Base-by-base conservation (phyloP, 805 yeast species). In the Ogataea pignaliae region DNA sequence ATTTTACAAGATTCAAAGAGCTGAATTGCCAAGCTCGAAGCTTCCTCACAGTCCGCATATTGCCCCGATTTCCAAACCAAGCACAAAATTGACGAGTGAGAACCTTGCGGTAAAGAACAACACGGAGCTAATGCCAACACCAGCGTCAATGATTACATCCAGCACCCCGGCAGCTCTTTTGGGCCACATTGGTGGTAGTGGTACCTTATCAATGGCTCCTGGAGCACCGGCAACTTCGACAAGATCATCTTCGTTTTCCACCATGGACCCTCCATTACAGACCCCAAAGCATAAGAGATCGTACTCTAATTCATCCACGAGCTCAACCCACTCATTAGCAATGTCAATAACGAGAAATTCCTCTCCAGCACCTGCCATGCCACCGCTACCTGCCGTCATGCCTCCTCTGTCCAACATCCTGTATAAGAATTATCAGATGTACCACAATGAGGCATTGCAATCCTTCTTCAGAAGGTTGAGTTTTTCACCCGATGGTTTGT, bases 401-500 rank as follows among this genome's bases (percentile, higher is more conserved):
- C 76, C 72, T 4, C 58, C 67, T 10, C 55, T 63, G 3, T 53
- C 60, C 2, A 48, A 46, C 29, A 33, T 47, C 12, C 45, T 52
- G n/a, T 63, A 52, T 50, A 72, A 68, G 46, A 64, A 62, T n/a
- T 62, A 72, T 3, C 69, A 69, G 57, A 59, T 88, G 6, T 88
- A 85, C 56, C 93, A 89, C 57, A 81, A 89, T 48, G 99, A 91
- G 56, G 81, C 95, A 0, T 72, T 91, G 30, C 88, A 88, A 44
- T 85, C 97, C 1, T 93, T 93, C 59, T 93, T 93, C 69, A 72
- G 99, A 48, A 69, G 98, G 47, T 71, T 91, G 43, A 65, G 83
- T 1, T 88, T 91, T 58, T 85, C 97, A 0, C 96, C 96, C 0
- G 97, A 95, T 63, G 99, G 99, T 0, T 71, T 74, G 43, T 61